Conservation (phyloP, 345 rosid genomes). For the Eucalyptus brandiana region DNA sequence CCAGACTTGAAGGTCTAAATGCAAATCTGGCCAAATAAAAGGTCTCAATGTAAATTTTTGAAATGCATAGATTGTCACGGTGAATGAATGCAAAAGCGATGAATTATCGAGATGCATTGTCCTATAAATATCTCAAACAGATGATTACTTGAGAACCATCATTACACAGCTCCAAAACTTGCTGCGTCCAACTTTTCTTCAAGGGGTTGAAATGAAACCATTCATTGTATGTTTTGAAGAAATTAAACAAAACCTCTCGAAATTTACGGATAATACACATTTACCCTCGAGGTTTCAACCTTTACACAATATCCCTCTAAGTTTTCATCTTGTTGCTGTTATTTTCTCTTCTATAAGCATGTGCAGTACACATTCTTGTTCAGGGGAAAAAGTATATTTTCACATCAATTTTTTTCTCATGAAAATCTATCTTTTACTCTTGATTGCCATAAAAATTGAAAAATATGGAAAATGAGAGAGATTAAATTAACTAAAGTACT, state of each 20-base stretch:
- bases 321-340: not conserved
- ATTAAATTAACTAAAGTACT: not conserved
- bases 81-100: not conserved
- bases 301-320: not conserved
- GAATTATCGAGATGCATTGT: not conserved
- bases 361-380: not conserved
- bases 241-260: not conserved
- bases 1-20: not conserved
- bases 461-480: not conserved
- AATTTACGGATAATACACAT: not conserved
- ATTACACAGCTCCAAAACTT: not conserved
- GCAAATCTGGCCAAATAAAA: not conserved
- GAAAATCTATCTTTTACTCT: not conserved
- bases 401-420: not conserved
- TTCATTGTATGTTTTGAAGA: not conserved
- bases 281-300: not conserved
- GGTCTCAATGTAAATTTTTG: not conserved
- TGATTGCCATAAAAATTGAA: not conserved
- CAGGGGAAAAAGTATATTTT: not conserved
- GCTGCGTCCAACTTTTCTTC: not conserved
- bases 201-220: not conserved
- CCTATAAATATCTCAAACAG: not conserved
- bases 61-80: not conserved
- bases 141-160: not conserved
- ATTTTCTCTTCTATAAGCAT: not conserved